Conservation (phyloP, 495 filamentous ascomycete species). For the Penicillium soppii region DNA sequence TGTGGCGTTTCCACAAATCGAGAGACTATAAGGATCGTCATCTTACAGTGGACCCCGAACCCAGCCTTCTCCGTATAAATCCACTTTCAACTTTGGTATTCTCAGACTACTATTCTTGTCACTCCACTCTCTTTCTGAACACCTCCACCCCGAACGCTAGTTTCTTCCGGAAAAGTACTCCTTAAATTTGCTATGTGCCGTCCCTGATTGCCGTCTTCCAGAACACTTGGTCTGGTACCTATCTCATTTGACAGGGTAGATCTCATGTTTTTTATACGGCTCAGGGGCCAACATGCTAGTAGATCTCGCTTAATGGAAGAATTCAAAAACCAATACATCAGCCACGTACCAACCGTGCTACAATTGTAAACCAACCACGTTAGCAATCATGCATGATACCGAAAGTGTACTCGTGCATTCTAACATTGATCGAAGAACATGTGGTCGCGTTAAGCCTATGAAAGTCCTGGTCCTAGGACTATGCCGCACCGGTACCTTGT, state of each 20-base stretch:
- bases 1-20: background rate
- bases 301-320: background rate
- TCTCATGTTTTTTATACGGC: too few species aligned
- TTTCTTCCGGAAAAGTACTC: background rate
- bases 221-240: background rate
- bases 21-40: background rate
- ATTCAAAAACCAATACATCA: background rate
- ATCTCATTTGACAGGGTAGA: too few species aligned
- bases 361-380: background rate
- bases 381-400: constrained; percentile 5
- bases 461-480: constrained; percentile 15
- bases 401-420: constrained; percentile 7
- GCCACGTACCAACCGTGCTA: background rate
- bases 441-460: constrained; percentile 12
- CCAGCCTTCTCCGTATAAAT: constrained; percentile 4
- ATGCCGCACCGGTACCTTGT: constrained; percentile 14
- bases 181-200: background rate
- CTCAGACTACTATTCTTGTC: background rate
- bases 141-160: background rate
- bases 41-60: background rate
- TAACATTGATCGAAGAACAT: constrained; percentile 11
- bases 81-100: background rate
- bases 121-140: background rate
- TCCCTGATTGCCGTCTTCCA: background rate
- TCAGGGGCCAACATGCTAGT: background rate